These are phyloP conservation scores for Poronia punctata DNA, from an alignment of 495 filamentous ascomycete species.

Conservation along the genomic window DNA sequence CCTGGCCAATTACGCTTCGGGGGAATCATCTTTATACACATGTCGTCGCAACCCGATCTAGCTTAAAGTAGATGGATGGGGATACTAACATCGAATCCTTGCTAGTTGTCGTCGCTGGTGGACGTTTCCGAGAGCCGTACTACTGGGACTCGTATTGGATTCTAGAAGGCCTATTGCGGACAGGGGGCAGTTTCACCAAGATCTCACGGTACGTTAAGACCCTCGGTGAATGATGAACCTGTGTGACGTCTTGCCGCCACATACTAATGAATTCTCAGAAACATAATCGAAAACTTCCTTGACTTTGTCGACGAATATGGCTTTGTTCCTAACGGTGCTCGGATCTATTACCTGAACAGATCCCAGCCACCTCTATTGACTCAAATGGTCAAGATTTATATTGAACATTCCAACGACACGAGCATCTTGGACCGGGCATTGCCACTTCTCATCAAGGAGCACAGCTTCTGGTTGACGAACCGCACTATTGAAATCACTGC, in stretches of 20 bases:
- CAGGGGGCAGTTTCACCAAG: conserved; percentile 39
- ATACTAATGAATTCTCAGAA: conserved; percentile 15
- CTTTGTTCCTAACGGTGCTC: conserved; percentile 44
- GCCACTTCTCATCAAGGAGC: conserved; percentile 42
- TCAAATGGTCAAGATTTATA: conserved; percentile 41
- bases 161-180: conserved; percentile 41
- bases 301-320: conserved; percentile 44
- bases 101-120: conserved; percentile 45
- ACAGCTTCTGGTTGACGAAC: conserved; percentile 40
- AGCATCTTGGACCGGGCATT: conserved; percentile 38
- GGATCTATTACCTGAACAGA: conserved; percentile 42
- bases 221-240: background rate
- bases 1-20: too few relatives aligned
- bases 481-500: conserved; percentile 31
- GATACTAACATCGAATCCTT: too few relatives aligned
- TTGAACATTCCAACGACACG: conserved; percentile 45
- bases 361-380: conserved; percentile 44
- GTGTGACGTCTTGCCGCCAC: background rate
- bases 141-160: conserved; percentile 52
- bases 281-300: conserved; percentile 47
- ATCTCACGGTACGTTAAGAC: conserved; percentile 29
- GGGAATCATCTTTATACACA: too few relatives aligned
- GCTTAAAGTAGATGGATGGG: too few relatives aligned
- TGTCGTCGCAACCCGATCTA: too few relatives aligned
- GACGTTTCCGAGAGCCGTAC: conserved; percentile 45